Evolutionary conservation across 345 rosid genomes (phyloP).

Genomic region (Mangifera indica): DNA sequence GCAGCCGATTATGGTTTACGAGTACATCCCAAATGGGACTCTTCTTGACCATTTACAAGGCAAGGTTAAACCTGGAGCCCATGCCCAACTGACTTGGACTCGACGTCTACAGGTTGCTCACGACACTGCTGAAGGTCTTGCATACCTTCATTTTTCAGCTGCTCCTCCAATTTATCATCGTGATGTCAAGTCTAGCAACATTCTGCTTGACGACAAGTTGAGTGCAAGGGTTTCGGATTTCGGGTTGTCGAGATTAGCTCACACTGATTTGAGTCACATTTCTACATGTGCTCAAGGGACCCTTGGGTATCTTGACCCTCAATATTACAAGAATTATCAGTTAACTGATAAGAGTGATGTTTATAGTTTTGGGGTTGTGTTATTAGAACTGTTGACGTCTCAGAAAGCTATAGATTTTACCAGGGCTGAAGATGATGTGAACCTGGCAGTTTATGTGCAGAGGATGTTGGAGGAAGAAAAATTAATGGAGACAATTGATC

Average conservation of each 20-base stretch:
- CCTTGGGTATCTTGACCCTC: slow-evolving; percentile 49
- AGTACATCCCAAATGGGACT: slow-evolving; percentile 40
- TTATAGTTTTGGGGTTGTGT: slow-evolving; percentile 54
- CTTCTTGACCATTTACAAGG: slow-evolving; percentile 41
- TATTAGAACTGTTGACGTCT: slow-evolving; percentile 48
- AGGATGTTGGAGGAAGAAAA: slow-evolving; percentile 42
- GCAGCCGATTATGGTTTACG: slow-evolving; percentile 53
- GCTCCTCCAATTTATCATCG: slow-evolving; percentile 49
- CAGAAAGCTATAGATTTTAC: slow-evolving; percentile 45
- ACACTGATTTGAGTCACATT: slow-evolving; percentile 43
- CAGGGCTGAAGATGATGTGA: slow-evolving; percentile 44
- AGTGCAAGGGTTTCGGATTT: slow-evolving; percentile 51
- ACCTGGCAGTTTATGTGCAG: slow-evolving; percentile 39
- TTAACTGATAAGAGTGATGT: slow-evolving; percentile 57
- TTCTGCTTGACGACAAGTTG: slow-evolving; percentile 43
- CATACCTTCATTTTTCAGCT: slow-evolving; percentile 49
- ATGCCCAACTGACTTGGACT: slow-evolving; percentile 25
- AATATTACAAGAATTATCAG: slow-evolving; percentile 45
- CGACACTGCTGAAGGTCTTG: slow-evolving; percentile 42
- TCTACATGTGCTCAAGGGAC: slow-evolving; percentile 59
- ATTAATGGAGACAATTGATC: slow-evolving; percentile 39
- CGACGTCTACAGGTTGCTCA: slow-evolving; percentile 42
- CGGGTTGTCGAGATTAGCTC: slow-evolving; percentile 48
- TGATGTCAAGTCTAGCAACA: slow-evolving; percentile 55
- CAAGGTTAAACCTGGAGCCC: background rate